Base-by-base conservation (phyloP, 2,329 filamentous ascomycete species). In the Tolypocladium sp. region DNA sequence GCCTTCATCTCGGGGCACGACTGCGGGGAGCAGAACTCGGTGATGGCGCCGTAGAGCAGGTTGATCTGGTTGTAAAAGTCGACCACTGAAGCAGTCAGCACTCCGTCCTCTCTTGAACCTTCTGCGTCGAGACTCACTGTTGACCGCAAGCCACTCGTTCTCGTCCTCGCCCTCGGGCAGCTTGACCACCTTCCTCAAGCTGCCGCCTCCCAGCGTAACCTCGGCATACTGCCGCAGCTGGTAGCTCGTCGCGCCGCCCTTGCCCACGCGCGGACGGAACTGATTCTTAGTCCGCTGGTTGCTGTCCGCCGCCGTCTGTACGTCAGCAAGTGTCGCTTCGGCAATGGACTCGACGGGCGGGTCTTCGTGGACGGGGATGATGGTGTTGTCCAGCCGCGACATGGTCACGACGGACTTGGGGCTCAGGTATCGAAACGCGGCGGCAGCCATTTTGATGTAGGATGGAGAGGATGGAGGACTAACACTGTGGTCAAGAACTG, bases 51-150 rank as follows among this genome's bases (percentile, higher is more conserved):
- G 74, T 99, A 99, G 61, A 99, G 87, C 41, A 99, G 84, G 77
- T 99, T 99, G 80, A 99, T 96, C 77, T 99, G 94, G 79, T 99
- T 99, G 85, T 99, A 99, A 77, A 99, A 99, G 77, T 99, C 94
- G 79, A 99, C 94, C 79, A 99, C 92, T 96, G 66, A 30, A 17
- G 13, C 17, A 37, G 38, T 62, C 40, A 64, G 55, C 30, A 40
- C 17, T 57, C 49, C 42, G 56, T n/a, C 22, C 22, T 30, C 2
- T 20, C 37, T 17, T 4, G 5, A 25, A 20, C 5, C 37, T 55
- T 1, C n/a, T 13, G 38, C 20, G 7, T 5, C 9, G 35, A n/a
- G 22, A 66, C 85, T 67, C 79, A 96, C 92, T 90, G 77, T 99
- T 99, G 67, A 99, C 94, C 35, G 94, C 94, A 62, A 99, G 77